Base-by-base conservation (phyloP, 768 basidiomycete genomes). In the Pleurotus tuber-regium region DNA sequence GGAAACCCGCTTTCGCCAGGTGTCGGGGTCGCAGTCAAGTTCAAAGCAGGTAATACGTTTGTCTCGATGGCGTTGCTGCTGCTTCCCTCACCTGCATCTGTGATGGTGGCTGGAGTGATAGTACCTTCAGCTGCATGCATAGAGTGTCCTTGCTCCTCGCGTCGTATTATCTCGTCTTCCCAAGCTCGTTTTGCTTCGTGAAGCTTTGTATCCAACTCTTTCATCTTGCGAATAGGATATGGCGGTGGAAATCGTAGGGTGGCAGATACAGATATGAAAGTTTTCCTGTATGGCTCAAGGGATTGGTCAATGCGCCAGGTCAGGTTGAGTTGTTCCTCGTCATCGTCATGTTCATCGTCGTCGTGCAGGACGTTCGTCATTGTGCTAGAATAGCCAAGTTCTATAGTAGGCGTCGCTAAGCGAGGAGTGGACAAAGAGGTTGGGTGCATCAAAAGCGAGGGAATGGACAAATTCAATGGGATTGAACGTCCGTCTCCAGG, bases 171-270 rank as follows among this genome's bases (percentile, higher is more conserved):
- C 57, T 93, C 92, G 56, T 97, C 93, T 63, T 96, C 92, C 84
- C 92, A 93, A 21, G 79, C 85, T 42, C 75, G 75, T 61, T 87
- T 89, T 12, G 85, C 79, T 24, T 74, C 73, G 28, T 77, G 70
- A n/a, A 96, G 77, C 50, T 85, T 77, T 19, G 86, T 80, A 59
- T 98, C 94, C 4, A 98, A 72, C 58, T 90, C 86, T 60, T 89
- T 87, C 92, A 98, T 97, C 40, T 80, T 79, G 2, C 80, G 74
- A 33, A 99, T 80, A 5, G 94, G 88, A 62, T 91, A 87, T 3
- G 97, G 97, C 19, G 96, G 93, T 11, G 87, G 90, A 64, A 97
- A 97, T 4, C 92, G 83, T 41, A 98, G 72, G 0, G 94, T 92
- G 0, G 95, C 89, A 2, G 95, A 98, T 36, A 93, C 90, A 1